Evolutionary conservation across 805 yeast species (phyloP), one percentile per base, ranked within the genome.

Genomic region (Candida khao-thaluensis): DNA sequence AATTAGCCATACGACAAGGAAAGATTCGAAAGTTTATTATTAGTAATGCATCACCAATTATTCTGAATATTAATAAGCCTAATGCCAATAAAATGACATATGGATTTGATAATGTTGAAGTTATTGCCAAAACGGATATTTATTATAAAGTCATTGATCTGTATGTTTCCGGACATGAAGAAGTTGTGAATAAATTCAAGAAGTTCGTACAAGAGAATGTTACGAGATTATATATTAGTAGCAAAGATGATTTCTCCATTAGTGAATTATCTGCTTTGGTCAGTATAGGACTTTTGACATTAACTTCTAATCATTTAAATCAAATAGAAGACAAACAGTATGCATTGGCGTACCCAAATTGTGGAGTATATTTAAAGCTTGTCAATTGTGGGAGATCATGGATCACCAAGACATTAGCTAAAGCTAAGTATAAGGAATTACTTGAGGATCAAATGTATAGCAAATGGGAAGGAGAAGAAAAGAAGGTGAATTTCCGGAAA

Each of bases 341-440:
- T 42, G 56, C 70, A 15, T 47, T 78, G 2, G 57, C 77, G 6
- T 62, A 69, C 17, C 82, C 82, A 0, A 67, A 71, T 33, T 60
- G 77, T 41, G 83, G 83, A 0, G 66, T 72, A 1, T 67, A 61
- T 34, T 53, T 77, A 29, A 68, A 69, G 40, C 55, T 76, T 23
- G 51, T 74, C 12, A 72, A 66, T 41, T 54, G 64, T 1, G 71
- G 80, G 0, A 56, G 76, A 31, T 53, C 56, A 1, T 71, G 75
- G 66, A 44, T 77, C n/a, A 64, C 67, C 10, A 65, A 67, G 42
- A 39, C 57, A 0, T 47, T 77, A 16, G 57, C 57, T 17, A 57
- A 59, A 23, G 49, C 59, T 5, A 65, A 64, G 37, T 66, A 60
- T 50, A 66, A 66, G 33, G 81, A 77, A 51, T 41, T 62, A 2